Conservation (phyloP, 371 early-diverging fungal genomes). For the Mucor plumbeus region DNA sequence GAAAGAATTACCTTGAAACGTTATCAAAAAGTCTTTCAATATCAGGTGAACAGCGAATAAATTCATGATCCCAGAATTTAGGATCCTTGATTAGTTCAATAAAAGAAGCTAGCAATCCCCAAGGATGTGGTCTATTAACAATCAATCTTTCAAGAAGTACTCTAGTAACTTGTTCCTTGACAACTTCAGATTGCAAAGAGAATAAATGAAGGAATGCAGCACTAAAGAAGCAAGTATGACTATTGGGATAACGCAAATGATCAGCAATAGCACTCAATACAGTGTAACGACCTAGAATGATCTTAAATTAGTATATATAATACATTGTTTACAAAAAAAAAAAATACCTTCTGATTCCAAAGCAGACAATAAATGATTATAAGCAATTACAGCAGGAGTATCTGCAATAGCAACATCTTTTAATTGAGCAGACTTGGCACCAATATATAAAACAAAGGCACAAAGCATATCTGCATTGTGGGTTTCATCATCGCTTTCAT, state of each 20-base stretch:
- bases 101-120: conserved; percentile 95
- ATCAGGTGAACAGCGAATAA: conserved; percentile 75
- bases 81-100: conserved; percentile 95
- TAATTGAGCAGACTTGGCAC: conserved; percentile 71
- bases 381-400: conserved; percentile 77
- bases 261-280: conserved; percentile 91
- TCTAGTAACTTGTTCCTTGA: conserved; percentile 94
- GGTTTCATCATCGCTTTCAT: conserved; percentile 36
- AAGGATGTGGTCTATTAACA: conserved; percentile 97
- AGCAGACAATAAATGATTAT: conserved; percentile 73
- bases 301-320: neutral
- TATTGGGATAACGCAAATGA: conserved; percentile 96
- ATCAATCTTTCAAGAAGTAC: conserved; percentile 95
- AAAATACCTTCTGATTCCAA: conserved; percentile 77
- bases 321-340: neutral
- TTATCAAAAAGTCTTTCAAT: conserved; percentile 76
- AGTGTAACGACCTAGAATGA: conserved; percentile 75
- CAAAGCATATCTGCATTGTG: conserved; percentile 61
- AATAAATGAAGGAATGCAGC: conserved; percentile 80
- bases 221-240: conserved; percentile 93
- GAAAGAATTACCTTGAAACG: conserved; percentile 57
- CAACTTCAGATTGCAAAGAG: conserved; percentile 70
- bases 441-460: conserved; percentile 84
- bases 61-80: conserved; percentile 85
- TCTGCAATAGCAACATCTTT: conserved; percentile 49